phyloP scores from a whole-genome alignment of 2,329 filamentous ascomycete genomes.

The Pyricularia pennisetigena region DNA sequence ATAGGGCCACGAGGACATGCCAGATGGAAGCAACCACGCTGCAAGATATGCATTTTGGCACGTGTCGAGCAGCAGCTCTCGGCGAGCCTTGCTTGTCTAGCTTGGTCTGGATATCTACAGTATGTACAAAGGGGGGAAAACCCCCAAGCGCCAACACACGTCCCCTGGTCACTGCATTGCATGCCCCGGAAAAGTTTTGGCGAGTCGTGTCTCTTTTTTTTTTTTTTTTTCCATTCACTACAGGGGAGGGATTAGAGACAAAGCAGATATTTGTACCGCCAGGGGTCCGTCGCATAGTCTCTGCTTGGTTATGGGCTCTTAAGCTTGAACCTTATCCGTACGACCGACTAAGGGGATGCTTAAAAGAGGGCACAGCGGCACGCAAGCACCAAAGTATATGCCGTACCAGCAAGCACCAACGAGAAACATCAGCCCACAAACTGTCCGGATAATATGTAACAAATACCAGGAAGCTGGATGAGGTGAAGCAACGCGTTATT shows the following conservation, averaged over 20 bases:
- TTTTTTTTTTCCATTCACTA: too few species aligned
- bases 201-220: not conserved
- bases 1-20: too few species aligned
- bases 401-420: not conserved
- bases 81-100: too few species aligned
- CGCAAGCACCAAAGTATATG: not conserved
- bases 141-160: not conserved
- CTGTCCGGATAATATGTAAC: not conserved
- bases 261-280: not conserved
- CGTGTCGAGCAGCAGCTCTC: too few species aligned
- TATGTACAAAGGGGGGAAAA: too few species aligned
- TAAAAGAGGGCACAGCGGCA: not conserved
- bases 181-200: not conserved
- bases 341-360: not conserved
- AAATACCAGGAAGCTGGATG: not conserved
- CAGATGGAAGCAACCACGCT: too few species aligned
- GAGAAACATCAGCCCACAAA: not conserved
- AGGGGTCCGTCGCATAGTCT: not conserved
- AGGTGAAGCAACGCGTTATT: too few species aligned
- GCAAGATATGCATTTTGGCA: too few species aligned
- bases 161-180: not conserved
- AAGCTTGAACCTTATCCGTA: not conserved
- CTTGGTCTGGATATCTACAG: too few species aligned
- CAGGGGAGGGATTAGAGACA: not conserved
- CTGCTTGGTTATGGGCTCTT: not conserved